Base-by-base conservation (phyloP, 2,329 filamentous ascomycete species). In the Cladosporium phlei region DNA sequence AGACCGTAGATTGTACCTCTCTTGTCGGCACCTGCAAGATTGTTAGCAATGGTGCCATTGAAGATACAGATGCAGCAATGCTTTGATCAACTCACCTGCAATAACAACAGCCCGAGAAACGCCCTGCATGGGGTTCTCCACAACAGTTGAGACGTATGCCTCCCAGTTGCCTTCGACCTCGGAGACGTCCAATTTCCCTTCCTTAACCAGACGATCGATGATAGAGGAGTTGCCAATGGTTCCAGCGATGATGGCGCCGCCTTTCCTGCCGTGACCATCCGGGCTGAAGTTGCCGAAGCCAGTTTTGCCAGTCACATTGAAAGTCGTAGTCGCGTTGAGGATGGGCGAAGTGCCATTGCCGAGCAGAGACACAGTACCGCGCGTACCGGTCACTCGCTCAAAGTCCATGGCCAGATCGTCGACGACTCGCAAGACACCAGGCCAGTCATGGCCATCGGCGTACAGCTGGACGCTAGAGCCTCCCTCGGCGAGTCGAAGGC, bases 1-100 rank as follows among this genome's bases (percentile, higher is more conserved):
- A 85, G 68, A 9, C 84, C 84, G 56, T 77, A 88, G 46, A 88
- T 85, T 2, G 80, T 78, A 11, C 81, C 82, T 51, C 83, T 71
- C 46, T 78, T 77, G 60, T 87, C 82, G 58, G 78, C 82, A 9
- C 81, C 60, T 60, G 27, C 11, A 4, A 19, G 12, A 20, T 20
- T 10, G 17, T 53, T 10, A 49, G 38, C 21, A 10, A 3, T n/a
- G n/a, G n/a, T n/a, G n/a, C n/a, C n/a, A n/a, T 17, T n/a, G 24
- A 16, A 16, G 12, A 5, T 17, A 27, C 34, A 19, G 38, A 19
- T 12, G 9, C 17, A 8, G 19, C 5, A 32, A 33, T 20, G 33
- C n/a, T n/a, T n/a, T n/a, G 5, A 7, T 34, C 57, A 17, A 38
- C 59, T 51, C 52, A 68, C 68, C 83, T 24, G 78, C 81, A 61